Conservation (phyloP, 192 early-diverging fungal genomes). For the Coemansia sp. region DNA sequence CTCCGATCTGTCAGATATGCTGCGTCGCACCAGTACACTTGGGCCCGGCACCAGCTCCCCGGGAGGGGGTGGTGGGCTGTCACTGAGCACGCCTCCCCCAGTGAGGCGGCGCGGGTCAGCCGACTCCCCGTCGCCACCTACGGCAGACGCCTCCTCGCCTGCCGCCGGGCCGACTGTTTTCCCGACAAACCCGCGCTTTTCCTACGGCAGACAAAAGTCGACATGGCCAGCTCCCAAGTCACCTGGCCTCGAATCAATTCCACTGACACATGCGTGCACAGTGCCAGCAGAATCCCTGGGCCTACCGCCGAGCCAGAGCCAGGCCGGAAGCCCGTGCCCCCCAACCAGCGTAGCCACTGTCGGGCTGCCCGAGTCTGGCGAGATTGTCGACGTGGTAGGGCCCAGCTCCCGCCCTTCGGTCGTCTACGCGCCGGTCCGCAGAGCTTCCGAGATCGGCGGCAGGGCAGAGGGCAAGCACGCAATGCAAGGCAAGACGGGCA, state of each 20-base stretch:
- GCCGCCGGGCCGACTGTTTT: slow-evolving; percentile 15
- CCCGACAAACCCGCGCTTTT: slow-evolving; percentile 12
- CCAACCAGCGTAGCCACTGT: slow-evolving; percentile 9
- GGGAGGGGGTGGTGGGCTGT: not conserved
- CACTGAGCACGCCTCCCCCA: not conserved
- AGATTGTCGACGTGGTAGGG: slow-evolving; percentile 28
- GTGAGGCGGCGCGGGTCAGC: slow-evolving; percentile 20
- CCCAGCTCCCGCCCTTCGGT: slow-evolving; percentile 17
- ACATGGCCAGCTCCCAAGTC: not conserved
- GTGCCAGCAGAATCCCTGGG: not conserved
- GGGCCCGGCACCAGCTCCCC: too few relatives aligned
- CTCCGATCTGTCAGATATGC: slow-evolving; percentile 7
- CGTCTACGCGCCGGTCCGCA: slow-evolving; percentile 21
- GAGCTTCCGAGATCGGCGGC: slow-evolving; percentile 18
- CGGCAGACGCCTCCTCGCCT: slow-evolving; percentile 5
- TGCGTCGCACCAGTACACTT: slow-evolving; percentile 10
- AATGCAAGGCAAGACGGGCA: slow-evolving; percentile 19
- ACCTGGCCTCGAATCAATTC: too few relatives aligned
- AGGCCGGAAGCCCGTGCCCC: not conserved
- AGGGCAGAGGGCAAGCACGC: slow-evolving; percentile 5
- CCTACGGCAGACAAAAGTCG: not conserved
- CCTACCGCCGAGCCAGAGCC: too few relatives aligned
- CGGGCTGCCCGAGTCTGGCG: slow-evolving; percentile 14
- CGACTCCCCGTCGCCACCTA: slow-evolving; percentile 5
- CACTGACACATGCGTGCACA: not conserved